Evolutionary conservation across 1,139 yeast genomes (phyloP).

Genomic region (Magnusiomyces sp.): DNA sequence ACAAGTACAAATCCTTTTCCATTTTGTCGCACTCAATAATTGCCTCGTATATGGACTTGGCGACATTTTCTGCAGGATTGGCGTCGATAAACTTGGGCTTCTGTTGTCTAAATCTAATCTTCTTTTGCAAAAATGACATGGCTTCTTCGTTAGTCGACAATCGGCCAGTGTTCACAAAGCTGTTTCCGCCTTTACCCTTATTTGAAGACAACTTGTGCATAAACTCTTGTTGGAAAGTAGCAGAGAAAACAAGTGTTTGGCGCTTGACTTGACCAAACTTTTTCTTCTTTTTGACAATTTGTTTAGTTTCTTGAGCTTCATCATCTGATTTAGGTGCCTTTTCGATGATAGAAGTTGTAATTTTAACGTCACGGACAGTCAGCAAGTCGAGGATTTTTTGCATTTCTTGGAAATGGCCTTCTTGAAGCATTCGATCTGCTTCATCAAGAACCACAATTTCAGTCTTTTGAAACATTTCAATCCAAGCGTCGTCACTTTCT

Average conservation of each 20-base stretch:
- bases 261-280: constrained; percentile 42
- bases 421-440: constrained; percentile 93
- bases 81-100: constrained; percentile 64
- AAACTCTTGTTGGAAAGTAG: constrained; percentile 80
- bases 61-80: constrained; percentile 76
- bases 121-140: constrained; percentile 30
- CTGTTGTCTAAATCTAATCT: constrained; percentile 31
- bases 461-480: constrained; percentile 50
- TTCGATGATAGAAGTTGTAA: too few species aligned
- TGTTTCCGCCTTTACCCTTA: constrained; percentile 25
- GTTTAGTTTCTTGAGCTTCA: constrained; percentile 28
- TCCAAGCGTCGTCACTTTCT: constrained; percentile 47
- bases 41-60: constrained; percentile 72
- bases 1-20: constrained; percentile 83
- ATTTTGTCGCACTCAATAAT: constrained; percentile 84
- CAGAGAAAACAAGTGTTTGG: constrained; percentile 91
- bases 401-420: constrained; percentile 92
- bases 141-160: constrained; percentile 31
- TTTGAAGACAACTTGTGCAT: constrained; percentile 65
- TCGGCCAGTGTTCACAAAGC: constrained; percentile 15
- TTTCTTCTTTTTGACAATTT: not conserved
- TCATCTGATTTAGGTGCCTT: too few species aligned
- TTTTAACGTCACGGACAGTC: too few species aligned
- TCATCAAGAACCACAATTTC: constrained; percentile 83
- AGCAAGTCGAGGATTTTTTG: constrained; percentile 61